phyloP scores from a whole-genome alignment of 164 flowering plant genomes.

The Pachysandra terminalis region DNA sequence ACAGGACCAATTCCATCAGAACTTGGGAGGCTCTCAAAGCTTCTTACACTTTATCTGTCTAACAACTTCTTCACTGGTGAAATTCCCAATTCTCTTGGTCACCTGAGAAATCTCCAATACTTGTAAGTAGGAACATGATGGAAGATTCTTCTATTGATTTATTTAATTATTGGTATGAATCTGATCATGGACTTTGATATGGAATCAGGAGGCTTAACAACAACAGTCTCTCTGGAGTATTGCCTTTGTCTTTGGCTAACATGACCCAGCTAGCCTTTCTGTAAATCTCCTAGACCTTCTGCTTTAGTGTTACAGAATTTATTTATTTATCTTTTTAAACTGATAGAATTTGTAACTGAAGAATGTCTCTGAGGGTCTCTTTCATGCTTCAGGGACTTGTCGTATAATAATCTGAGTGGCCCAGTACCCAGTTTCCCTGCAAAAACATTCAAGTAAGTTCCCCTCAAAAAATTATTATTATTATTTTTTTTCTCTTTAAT shows the following conservation, averaged over 20 bases:
- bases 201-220: constrained; percentile 85
- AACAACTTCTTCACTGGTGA: constrained; percentile 56
- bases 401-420: constrained; percentile 87
- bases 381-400: constrained; percentile 67
- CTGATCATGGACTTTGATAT: constrained; percentile 22
- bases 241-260: constrained; percentile 65
- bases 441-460: constrained; percentile 68
- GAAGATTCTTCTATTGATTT: neutral
- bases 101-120: constrained; percentile 58
- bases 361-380: constrained; percentile 7
- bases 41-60: constrained; percentile 83
- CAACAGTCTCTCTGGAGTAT: constrained; percentile 75
- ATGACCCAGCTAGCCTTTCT: constrained; percentile 80
- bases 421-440: constrained; percentile 81
- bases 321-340: too few species aligned
- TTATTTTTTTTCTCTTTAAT: neutral
- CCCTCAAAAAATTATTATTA: constrained; percentile 3
- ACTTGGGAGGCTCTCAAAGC: constrained; percentile 65
- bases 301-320: neutral
- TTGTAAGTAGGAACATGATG: constrained; percentile 45
- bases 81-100: constrained; percentile 60
- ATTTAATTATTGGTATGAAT: constrained; percentile 3
- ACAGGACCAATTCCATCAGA: constrained; percentile 75
- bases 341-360: constrained; percentile 1
- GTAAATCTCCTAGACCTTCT: constrained; percentile 41